Percentiles rank a stretch among this genome's conserved stretches.
These are phyloP conservation scores for Stemphylium beticola DNA, from an alignment of 2,329 filamentous ascomycete genomes.

Conservation along the genomic window DNA sequence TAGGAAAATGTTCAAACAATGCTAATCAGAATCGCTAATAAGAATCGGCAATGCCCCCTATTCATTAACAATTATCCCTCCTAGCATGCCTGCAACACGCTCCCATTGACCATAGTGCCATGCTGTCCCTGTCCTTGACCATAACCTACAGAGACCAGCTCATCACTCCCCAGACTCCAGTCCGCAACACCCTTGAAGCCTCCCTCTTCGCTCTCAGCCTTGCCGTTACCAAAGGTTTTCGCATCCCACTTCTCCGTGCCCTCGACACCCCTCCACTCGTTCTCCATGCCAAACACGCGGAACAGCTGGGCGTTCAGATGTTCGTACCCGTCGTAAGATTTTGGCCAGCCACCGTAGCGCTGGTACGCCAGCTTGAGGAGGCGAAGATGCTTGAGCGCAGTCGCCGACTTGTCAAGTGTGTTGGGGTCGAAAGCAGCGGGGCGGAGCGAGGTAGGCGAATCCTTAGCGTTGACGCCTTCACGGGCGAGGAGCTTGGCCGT, in stretches of 20 bases:
- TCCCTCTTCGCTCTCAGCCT: constrained; percentile 52
- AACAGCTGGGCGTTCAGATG: constrained; percentile 55
- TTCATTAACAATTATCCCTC: too few species aligned
- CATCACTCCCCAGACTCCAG: constrained; percentile 38
- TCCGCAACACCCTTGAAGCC: constrained; percentile 39
- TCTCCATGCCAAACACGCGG: constrained; percentile 43
- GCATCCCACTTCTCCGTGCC: constrained; percentile 58
- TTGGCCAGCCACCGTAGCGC: constrained; percentile 54
- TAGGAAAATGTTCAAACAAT: too few species aligned
- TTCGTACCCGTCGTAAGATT: constrained; percentile 57
- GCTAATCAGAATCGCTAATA: too few species aligned
- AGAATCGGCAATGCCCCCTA: too few species aligned
- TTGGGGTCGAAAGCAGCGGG: background rate
- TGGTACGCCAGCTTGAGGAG: constrained; percentile 50
- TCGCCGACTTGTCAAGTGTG: constrained; percentile 27
- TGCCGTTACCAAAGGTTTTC: constrained; percentile 54
- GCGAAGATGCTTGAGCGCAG: constrained; percentile 46
- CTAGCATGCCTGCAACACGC: too few species aligned
- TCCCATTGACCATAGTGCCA: background rate
- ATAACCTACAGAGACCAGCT: constrained; percentile 1
- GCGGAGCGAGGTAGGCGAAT: constrained; percentile 7
- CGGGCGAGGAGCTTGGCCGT: constrained; percentile 45
- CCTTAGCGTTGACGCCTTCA: constrained; percentile 41
- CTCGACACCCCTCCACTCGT: constrained; percentile 50
- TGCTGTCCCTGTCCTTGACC: background rate